Evolutionary conservation across 176 grass and related monocot species (phyloP).

Genomic region (Pharus latifolius): DNA sequence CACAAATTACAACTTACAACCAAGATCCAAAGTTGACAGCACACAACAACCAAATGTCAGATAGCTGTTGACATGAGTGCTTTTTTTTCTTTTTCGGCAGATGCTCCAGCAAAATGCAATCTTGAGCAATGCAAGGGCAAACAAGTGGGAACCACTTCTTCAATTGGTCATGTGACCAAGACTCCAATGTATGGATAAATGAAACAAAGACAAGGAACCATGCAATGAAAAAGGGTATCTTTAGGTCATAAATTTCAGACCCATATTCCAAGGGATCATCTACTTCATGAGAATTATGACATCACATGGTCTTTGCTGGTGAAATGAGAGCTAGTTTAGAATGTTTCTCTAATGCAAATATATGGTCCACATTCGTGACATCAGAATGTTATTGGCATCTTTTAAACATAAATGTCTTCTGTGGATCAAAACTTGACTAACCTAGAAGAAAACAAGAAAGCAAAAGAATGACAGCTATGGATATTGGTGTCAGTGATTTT

Average conservation of each 20-base stretch:
- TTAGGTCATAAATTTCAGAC: not conserved
- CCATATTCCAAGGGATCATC: no score
- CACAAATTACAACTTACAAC: not conserved
- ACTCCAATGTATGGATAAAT: not conserved
- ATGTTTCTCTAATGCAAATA: not conserved
- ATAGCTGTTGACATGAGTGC: not conserved
- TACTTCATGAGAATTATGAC: no score
- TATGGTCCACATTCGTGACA: not conserved
- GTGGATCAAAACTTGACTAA: not conserved
- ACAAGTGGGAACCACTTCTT: not conserved
- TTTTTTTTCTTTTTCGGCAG: not conserved
- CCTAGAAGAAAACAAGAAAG: not conserved
- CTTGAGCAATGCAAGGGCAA: not conserved
- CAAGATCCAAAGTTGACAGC: not conserved
- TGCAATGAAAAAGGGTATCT: not conserved
- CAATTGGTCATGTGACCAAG: not conserved
- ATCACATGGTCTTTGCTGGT: not conserved
- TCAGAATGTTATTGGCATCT: not conserved
- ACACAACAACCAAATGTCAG: not conserved
- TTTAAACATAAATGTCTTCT: not conserved
- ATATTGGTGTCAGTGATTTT: no score
- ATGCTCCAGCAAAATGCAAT: not conserved
- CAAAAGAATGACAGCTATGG: conserved; percentile 1
- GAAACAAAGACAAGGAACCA: not conserved
- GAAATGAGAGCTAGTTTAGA: not conserved